A percentile compares a stretch with the other conserved stretches of the same genome.
These are phyloP conservation scores for Prunus mongolica DNA, from an alignment of 306 rosid species.

Conservation along the genomic window DNA sequence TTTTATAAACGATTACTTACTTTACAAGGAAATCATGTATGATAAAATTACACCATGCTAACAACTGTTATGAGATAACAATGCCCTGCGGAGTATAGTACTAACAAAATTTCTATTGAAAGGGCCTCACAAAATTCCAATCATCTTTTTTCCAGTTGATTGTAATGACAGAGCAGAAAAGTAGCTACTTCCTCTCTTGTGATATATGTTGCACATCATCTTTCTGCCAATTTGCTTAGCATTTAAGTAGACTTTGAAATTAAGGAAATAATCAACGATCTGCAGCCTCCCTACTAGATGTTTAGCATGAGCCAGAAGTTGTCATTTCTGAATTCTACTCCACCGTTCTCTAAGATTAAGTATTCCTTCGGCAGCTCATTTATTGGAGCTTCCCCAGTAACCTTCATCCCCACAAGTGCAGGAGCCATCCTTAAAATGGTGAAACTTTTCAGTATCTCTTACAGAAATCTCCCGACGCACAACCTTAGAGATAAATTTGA, in stretches of 20 bases:
- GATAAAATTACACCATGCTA: not conserved
- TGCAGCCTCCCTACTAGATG: constrained; percentile 2
- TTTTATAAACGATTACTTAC: not conserved
- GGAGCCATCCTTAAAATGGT: constrained; percentile 83
- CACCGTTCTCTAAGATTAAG: constrained; percentile 6
- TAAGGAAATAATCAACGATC: too few species aligned
- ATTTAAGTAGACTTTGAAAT: too few species aligned
- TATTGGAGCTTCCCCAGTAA: constrained; percentile 33
- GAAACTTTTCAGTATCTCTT: constrained; percentile 73
- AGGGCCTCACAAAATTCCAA: not conserved
- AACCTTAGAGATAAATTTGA: constrained; percentile 66
- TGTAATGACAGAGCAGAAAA: not conserved
- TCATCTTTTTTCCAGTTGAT: not conserved
- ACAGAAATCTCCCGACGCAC: constrained; percentile 84
- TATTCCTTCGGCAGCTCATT: constrained; percentile 19
- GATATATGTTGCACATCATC: not conserved
- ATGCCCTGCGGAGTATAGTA: not conserved
- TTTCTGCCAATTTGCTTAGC: not conserved
- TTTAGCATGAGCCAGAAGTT: constrained; percentile 5
- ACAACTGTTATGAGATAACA: not conserved
- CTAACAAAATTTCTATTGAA: not conserved
- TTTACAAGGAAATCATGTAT: constrained; percentile 1
- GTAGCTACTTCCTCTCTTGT: not conserved
- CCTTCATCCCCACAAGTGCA: constrained; percentile 87
- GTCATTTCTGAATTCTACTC: constrained; percentile 2